Percentiles rank a stretch among this genome's conserved stretches.
phyloP scores from a whole-genome alignment of 306 rosid genomes.

The Pterocarpus santalinus region DNA sequence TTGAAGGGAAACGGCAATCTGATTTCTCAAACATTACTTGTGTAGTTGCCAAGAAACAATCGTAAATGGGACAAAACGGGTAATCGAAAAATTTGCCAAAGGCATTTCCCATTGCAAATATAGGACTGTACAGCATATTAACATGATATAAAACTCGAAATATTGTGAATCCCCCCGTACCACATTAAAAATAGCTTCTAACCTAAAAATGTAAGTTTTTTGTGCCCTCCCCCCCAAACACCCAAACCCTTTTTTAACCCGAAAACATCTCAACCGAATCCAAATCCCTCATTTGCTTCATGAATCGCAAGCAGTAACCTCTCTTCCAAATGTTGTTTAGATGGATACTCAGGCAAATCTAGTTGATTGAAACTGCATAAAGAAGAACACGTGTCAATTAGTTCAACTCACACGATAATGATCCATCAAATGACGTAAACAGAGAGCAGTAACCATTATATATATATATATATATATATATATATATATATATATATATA shows the following conservation, averaged over 20 bases:
- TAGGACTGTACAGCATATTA: slow-evolving; percentile 83
- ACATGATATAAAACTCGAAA: slow-evolving; percentile 63
- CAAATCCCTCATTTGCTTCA: slow-evolving; percentile 96
- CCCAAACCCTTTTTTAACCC: neutral
- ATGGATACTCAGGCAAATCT: slow-evolving; percentile 96
- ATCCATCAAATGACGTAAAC: too few relatives aligned
- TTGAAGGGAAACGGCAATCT: neutral
- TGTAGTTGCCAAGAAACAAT: neutral
- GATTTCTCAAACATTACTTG: neutral
- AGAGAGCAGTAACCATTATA: neutral
- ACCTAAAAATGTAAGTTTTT: slow-evolving; percentile 54
- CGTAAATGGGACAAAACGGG: slow-evolving; percentile 17
- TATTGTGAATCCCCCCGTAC: slow-evolving; percentile 57
- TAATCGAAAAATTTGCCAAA: slow-evolving; percentile 69
- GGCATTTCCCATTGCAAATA: slow-evolving; percentile 76
- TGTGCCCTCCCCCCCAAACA: neutral
- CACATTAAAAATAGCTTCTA: slow-evolving; percentile 50
- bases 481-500: neutral
- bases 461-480: too few relatives aligned
- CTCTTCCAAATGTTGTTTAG: slow-evolving; percentile 90
- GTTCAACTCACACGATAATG: slow-evolving; percentile 12
- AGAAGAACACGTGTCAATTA: neutral
- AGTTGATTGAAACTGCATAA: slow-evolving; percentile 92
- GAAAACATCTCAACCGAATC: slow-evolving; percentile 70
- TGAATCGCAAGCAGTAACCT: slow-evolving; percentile 92